Conservation (phyloP, 1,139 yeast genomes). For the Hyphopichia pseudoburtonii region DNA sequence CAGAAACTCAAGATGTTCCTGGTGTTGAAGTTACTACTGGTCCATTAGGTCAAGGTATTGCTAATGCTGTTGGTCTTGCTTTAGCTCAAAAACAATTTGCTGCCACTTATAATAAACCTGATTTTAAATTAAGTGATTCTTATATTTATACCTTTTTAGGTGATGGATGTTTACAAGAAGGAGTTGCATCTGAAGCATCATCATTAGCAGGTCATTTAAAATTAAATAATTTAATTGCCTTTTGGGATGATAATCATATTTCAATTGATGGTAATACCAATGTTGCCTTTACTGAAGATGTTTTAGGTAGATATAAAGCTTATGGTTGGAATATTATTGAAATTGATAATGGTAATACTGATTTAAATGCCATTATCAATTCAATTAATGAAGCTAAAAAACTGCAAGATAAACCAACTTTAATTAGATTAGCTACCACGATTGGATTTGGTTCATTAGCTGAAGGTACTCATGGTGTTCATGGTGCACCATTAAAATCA, state of each 20-base stretch:
- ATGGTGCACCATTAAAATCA: slow-evolving; percentile 94
- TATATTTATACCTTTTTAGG: slow-evolving; percentile 84
- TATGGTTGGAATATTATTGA: slow-evolving; percentile 92
- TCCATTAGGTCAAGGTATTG: slow-evolving; percentile 98
- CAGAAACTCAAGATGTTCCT: slow-evolving; percentile 73
- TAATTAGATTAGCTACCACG: slow-evolving; percentile 85
- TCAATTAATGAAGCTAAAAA: slow-evolving; percentile 76
- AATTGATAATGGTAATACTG: slow-evolving; percentile 81
- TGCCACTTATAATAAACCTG: slow-evolving; percentile 92
- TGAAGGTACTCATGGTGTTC: slow-evolving; percentile 90
- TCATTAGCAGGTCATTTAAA: slow-evolving; percentile 96
- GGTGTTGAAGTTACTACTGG: slow-evolving; percentile 99
- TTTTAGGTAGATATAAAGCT: slow-evolving; percentile 77
- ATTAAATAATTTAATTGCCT: slow-evolving; percentile 90
- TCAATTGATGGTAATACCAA: slow-evolving; percentile 94
- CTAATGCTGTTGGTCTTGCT: slow-evolving; percentile 96
- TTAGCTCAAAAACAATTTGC: slow-evolving; percentile 91
- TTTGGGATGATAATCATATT: slow-evolving; percentile 97
- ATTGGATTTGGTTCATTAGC: slow-evolving; percentile 92
- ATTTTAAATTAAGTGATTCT: slow-evolving; percentile 66
- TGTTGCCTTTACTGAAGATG: slow-evolving; percentile 95
- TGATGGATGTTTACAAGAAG: slow-evolving; percentile 99
- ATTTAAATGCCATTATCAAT: slow-evolving; percentile 60
- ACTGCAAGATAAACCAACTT: slow-evolving; percentile 75
- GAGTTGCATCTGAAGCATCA: slow-evolving; percentile 92